Conservation (phyloP, 2,329 filamentous ascomycete species). For the Arthrobotrys musiformis region DNA sequence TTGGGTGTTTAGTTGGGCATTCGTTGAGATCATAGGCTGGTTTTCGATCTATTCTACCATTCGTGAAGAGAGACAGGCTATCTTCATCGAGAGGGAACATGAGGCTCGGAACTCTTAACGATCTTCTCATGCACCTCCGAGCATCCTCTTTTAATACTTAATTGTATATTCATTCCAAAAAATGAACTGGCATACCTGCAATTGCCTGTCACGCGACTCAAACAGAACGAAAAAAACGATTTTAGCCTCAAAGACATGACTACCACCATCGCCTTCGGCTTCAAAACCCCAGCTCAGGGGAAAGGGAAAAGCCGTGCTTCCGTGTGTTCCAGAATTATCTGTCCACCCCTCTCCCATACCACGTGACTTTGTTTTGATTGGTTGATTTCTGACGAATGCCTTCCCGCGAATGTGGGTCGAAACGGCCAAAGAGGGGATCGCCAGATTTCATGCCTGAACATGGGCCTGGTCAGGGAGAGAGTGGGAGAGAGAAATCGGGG, state of each 20-base stretch:
- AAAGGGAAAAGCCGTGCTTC: slow-evolving; percentile 1
- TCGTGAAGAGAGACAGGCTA: slow-evolving; percentile 45
- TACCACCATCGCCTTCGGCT: not conserved
- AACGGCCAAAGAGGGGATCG: slow-evolving; percentile 34
- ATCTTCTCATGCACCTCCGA: not conserved
- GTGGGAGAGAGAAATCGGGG: slow-evolving; percentile 34
- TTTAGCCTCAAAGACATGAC: slow-evolving; percentile 33
- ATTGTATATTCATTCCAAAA: not conserved
- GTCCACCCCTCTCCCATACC: not conserved
- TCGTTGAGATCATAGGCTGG: slow-evolving; percentile 48
- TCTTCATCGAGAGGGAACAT: slow-evolving; percentile 45
- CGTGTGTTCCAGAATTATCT: slow-evolving; percentile 15
- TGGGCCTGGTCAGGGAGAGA: slow-evolving; percentile 15
- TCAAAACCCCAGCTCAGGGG: slow-evolving; percentile 6
- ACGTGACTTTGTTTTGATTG: slow-evolving; percentile 32
- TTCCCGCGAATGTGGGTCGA: slow-evolving; percentile 19
- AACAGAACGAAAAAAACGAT: not conserved
- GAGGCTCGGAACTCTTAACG: slow-evolving; percentile 8
- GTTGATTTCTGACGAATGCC: slow-evolving; percentile 1
- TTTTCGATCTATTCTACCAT: slow-evolving; percentile 49
- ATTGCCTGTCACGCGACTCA: slow-evolving; percentile 9
- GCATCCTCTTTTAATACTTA: too few relatives aligned
- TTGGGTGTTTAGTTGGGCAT: slow-evolving; percentile 53
- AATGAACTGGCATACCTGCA: not conserved
- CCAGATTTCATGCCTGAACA: slow-evolving; percentile 24